Base-by-base conservation (phyloP, 2,329 filamentous ascomycete genomes). In the Neofusicoccum parvum region DNA sequence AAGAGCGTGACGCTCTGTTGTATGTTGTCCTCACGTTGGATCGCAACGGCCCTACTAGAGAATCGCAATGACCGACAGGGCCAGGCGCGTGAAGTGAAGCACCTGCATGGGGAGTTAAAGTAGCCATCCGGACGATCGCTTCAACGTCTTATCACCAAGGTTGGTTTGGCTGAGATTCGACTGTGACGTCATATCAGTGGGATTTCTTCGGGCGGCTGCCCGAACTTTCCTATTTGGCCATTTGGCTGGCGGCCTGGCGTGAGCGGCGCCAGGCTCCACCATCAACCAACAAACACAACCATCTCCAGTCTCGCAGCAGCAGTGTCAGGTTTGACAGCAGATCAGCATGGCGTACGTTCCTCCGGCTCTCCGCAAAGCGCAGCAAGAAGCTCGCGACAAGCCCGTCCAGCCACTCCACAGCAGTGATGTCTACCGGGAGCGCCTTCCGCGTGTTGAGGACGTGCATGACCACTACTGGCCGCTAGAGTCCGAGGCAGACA, bases 391-490 rank as follows among this genome's bases (percentile, higher is more conserved):
- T 46, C 5, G 32, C 37, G 39, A 36, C 41, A 34, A 41, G 11
- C 23, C 49, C n/a, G 23, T n/a, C 9, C 12, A 32, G 27, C 27
- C 56, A 14, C 6, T 39, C 12, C 14, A 5, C 27, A 48, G 15
- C 32, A 32, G 27, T 41, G 32, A 12, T 12, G 12, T 27, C 15
- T 43, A 34, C 5, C 32, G 7, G 7, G 34, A 58, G 15, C 41
- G 37, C 10, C 43, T 58, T 11, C 62, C 62, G 3, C 12, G 34
- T 32, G 50, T 27, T n/a, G 45, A 65, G 12, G 63, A 65, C 39
- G 45, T 65, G 43, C 46, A 65, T 45, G 54, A 60, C 3, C 37
- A 60, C 36, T 65, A 43, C 27, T 59, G 53, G 53, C 63, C 63
- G 34, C 45, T 20, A 4, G 14, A 41, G 10, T 34, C 36, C 15